phyloP scores from a whole-genome alignment of 371 early-diverging fungal species.

The Apophysomyces elegans region DNA sequence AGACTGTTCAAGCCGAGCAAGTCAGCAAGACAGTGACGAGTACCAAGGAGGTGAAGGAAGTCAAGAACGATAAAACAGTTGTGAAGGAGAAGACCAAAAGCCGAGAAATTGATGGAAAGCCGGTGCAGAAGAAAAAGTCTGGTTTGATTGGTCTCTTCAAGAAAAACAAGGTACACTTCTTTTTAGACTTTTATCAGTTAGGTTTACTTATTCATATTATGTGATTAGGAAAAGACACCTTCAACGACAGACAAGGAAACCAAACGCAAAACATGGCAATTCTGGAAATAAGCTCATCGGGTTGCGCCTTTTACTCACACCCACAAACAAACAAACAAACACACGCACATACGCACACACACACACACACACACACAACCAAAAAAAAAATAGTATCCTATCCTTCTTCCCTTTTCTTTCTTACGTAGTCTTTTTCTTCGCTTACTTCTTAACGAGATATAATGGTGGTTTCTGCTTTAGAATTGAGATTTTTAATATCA shows the following conservation, averaged over 20 bases:
- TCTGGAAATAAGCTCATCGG: conserved; percentile 24
- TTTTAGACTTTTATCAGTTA: background rate
- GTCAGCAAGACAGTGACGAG: background rate
- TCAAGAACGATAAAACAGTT: background rate
- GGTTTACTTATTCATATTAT: background rate
- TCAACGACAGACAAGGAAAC: conserved; percentile 22
- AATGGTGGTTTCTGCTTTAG: background rate
- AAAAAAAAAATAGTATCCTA: conserved; percentile 2
- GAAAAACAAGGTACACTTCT: conserved; percentile 18
- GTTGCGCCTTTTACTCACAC: background rate
- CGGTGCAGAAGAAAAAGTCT: conserved; percentile 16
- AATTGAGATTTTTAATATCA: background rate
- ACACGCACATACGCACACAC: too few species aligned
- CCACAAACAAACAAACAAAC: too few species aligned
- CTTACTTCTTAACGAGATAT: conserved; percentile 2
- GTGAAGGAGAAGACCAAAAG: background rate
- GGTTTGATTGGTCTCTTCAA: conserved; percentile 20
- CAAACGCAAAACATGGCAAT: conserved; percentile 31
- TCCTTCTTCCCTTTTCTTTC: background rate
- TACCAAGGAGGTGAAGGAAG: background rate
- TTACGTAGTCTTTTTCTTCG: background rate
- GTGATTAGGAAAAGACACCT: conserved; percentile 4
- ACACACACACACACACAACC: background rate
- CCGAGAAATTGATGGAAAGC: conserved; percentile 2
- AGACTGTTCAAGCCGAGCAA: background rate